Evolutionary conservation across 176 grass and related monocot genomes (phyloP), one percentile per base, ranked within the genome.

Genomic region (Carex parvula): DNA sequence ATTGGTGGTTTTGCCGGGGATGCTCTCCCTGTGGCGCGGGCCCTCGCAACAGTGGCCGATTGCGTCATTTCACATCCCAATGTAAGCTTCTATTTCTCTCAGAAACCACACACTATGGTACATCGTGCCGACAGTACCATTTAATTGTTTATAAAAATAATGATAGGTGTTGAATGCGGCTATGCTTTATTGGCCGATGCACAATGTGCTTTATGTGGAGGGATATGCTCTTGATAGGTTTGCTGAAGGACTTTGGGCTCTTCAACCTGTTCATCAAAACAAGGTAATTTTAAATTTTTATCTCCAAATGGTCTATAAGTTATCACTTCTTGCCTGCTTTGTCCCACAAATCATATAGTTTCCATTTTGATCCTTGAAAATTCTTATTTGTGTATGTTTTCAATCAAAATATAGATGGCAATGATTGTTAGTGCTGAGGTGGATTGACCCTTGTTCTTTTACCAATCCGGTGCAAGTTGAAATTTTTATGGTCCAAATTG

Each of bases 51-150:
- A 32, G 96, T 94, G 5, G 67, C 96, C 0, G 96, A 94, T 60
- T 94, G 91, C n/a, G 89, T 99, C 66, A 91, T 99, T 16, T 95
- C 96, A 18, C 96, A 99, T 88, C 93, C 96, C 14, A 99, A 99
- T 44, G 96, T 99, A 90, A 70, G 21, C 42, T 1, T 75, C 73
- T 18, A 2, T 65, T 41, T 56, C 9, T 1, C 35, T 54, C 35
- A 18, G 11, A 48, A 21, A 61, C 20, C 18, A 44, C 6, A 22
- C 53, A 6, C 2, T 20, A 39, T 41, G 24, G 4, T 69, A 37
- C 3, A 1, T 6, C 6, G 6, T 66, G 64, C 10, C 1, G 12
- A 60, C 11, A 33, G 8, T 33, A 16, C 64, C 29, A 0, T 39
- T 85, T 18, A 65, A 79, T 1, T 44, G 13, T 67, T 20, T 53